phyloP scores from a whole-genome alignment of 345 rosid species.

The Acer negundo region DNA sequence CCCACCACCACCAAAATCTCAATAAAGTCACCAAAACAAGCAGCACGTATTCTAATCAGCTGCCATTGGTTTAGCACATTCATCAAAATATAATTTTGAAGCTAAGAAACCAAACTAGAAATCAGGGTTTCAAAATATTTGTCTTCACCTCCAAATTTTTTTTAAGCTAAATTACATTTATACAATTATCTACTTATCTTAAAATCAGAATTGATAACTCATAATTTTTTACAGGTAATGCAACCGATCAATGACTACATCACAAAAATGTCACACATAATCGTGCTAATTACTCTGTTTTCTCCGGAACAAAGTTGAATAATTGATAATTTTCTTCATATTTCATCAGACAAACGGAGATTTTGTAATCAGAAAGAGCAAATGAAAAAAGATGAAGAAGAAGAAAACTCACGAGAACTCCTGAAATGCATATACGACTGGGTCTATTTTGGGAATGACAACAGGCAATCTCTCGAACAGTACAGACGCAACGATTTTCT shows the following conservation, averaged over 20 bases:
- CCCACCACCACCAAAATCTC: slow-evolving; percentile 12
- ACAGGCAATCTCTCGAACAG: slow-evolving; percentile 92
- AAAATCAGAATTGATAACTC: neutral
- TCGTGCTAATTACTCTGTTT: too few relatives aligned
- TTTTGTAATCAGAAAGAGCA: neutral
- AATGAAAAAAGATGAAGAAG: neutral
- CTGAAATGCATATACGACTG: slow-evolving; percentile 80
- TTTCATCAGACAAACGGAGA: neutral
- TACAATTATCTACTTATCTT: neutral
- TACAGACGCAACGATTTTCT: slow-evolving; percentile 85
- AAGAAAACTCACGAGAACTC: slow-evolving; percentile 79
- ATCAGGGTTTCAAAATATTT: neutral
- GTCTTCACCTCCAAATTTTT: neutral
- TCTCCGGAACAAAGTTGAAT: too few relatives aligned
- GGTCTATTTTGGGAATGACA: slow-evolving; percentile 88
- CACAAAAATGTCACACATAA: neutral
- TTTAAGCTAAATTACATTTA: neutral
- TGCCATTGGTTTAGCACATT: neutral
- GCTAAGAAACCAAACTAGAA: neutral
- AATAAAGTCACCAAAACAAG: neutral
- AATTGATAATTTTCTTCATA: slow-evolving; percentile 10
- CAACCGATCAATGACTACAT: neutral
- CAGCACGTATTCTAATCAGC: neutral
- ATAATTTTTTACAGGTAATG: neutral
- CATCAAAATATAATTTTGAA: slow-evolving; percentile 1